Conservation (phyloP, 805 yeast genomes). For the Metschnikowia bowlesiae region DNA sequence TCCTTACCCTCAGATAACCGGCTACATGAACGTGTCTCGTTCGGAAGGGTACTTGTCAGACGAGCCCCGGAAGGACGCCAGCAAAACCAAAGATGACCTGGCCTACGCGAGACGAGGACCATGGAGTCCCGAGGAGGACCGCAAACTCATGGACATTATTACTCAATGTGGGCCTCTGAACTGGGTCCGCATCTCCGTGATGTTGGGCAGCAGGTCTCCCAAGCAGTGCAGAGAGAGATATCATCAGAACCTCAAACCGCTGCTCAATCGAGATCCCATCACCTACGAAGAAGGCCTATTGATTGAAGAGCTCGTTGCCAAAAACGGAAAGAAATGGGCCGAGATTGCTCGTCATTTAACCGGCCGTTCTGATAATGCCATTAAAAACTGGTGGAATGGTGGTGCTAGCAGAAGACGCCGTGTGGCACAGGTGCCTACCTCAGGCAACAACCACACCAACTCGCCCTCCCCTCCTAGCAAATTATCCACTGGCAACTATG, state of each 20-base stretch:
- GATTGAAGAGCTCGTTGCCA: conserved; percentile 73
- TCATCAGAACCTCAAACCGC: conserved; percentile 87
- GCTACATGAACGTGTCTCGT: not conserved
- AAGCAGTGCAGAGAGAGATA: conserved; percentile 90
- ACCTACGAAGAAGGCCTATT: conserved; percentile 77
- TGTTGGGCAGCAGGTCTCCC: conserved; percentile 73
- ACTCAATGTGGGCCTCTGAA: conserved; percentile 71
- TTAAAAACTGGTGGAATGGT: conserved; percentile 96
- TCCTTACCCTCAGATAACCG: not conserved
- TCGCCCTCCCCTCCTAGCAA: not conserved
- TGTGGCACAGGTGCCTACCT: conserved; percentile 20
- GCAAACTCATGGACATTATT: conserved; percentile 63
- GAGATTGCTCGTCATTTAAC: conserved; percentile 84
- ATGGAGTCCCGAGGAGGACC: conserved; percentile 86
- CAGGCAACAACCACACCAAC: not conserved
- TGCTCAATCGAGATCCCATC: conserved; percentile 76
- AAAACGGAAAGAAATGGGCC: conserved; percentile 90
- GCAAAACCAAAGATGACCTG: conserved; percentile 5
- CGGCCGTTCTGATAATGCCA: conserved; percentile 87
- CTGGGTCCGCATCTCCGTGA: conserved; percentile 82
- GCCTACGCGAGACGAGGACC: conserved; percentile 61
- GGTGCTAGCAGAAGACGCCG: conserved; percentile 82
- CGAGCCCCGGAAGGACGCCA: not conserved
- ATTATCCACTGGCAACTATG: not conserved
- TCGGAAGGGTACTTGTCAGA: conserved; percentile 1